Conservation (phyloP, 139 green algal genomes). For the Astrephomene gubernaculifera region DNA sequence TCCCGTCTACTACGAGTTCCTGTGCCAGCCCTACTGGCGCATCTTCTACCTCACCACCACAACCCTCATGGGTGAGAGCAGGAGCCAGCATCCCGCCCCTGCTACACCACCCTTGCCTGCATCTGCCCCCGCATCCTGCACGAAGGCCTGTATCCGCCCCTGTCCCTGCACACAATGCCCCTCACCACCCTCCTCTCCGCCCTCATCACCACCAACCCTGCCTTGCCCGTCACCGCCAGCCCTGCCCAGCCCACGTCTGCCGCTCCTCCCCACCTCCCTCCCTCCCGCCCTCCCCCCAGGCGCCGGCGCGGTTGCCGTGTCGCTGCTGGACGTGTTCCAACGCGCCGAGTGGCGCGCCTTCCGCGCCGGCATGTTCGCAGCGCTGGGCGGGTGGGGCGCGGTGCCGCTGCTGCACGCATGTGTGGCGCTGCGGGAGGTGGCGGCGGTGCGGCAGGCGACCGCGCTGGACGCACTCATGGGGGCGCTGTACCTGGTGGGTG, state of each 20-base stretch:
- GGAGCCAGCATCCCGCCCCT: not conserved
- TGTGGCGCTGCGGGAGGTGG: conserved; percentile 52
- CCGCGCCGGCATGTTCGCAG: conserved; percentile 65
- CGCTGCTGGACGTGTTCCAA: conserved; percentile 60
- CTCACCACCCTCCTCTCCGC: not conserved
- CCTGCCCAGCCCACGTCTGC: not conserved
- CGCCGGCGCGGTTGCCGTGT: conserved; percentile 35
- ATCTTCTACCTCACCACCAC: conserved; percentile 85
- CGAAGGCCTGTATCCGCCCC: not conserved
- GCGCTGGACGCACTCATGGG: conserved; percentile 88
- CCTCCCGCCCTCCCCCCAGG: conserved; percentile 1
- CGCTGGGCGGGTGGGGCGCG: conserved; percentile 86
- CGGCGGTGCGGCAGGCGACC: conserved; percentile 63
- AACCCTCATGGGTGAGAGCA: conserved; percentile 68
- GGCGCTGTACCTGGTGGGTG: conserved; percentile 82
- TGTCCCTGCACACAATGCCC: not conserved
- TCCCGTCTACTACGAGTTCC: conserved; percentile 94
- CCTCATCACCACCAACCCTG: not conserved
- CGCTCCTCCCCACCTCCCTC: not conserved
- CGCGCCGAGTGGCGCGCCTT: conserved; percentile 38
- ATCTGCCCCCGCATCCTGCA: not conserved
- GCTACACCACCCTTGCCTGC: not conserved
- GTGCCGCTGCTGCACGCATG: conserved; percentile 83
- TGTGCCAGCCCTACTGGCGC: conserved; percentile 79
- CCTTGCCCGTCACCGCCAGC: too few species aligned